Evolutionary conservation across 2,329 filamentous ascomycete species (phyloP), one percentile per base, ranked within the genome.

Genomic region (Sporothrix globosa): DNA sequence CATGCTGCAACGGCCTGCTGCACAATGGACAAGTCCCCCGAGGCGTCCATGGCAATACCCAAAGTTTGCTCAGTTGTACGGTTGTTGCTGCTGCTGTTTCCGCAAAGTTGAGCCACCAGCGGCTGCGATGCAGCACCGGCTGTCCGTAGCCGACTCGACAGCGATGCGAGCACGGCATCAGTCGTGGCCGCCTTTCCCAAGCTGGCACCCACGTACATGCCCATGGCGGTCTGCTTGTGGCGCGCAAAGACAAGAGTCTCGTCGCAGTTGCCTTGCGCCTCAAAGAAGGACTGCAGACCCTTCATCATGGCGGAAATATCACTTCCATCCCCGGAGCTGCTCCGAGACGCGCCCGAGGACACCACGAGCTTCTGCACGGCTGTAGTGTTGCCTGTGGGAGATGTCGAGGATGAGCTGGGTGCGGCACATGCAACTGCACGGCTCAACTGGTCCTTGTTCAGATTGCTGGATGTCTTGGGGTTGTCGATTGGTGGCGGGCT

Each of bases 41-140:
- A 54, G 34, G 65, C 24, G 50, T 67, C 65, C 30, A 67, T 30
- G n/a, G 65, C 48, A 54, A 66, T 66, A 6, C 61, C 56, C 41
- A 66, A 14, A 7, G 19, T 50, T 3, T 52, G 44, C 24, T 66
- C 61, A 9, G 44, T 13, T 27, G 61, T 52, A 3, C 61, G 41
- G 11, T 27, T 63, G 7, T 19, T 41, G 19, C 56, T 60, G 4
- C 56, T 34, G 19, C 56, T 60, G 7, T 34, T 30, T 21, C 56
- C 56, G 39, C 56, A 60, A 5, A 60, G 56, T 34, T 60, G 56
- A 13, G 56, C 56, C 1, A 30, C 7, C 30, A 60, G 7, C 1
- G 56, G 56, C 34, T 60, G 56, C 19, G 56, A 60, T n/a, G 56
- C 56, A 3, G 56, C 11, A 13, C 30, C 56, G 30, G 56, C 56